phyloP scores from a whole-genome alignment of 2,329 filamentous ascomycete genomes.

The Hysterium pulicare region DNA sequence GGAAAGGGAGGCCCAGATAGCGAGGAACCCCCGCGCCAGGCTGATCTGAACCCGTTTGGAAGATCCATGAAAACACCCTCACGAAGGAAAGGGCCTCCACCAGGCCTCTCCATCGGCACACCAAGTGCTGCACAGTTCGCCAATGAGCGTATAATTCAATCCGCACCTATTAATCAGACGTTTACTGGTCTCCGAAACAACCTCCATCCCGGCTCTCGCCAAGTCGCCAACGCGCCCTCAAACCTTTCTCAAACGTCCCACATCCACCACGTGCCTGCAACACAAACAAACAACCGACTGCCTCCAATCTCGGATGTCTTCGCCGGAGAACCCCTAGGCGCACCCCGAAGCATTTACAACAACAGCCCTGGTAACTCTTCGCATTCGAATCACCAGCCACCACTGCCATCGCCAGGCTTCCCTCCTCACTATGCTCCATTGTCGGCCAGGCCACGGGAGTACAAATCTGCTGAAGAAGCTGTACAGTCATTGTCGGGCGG shows the following conservation, averaged over 20 bases:
- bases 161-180: constrained; percentile 87
- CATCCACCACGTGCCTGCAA: constrained; percentile 84
- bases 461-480: constrained; percentile 92
- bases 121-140: constrained; percentile 90
- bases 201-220: constrained; percentile 67
- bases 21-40: constrained; percentile 29
- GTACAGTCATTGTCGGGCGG: constrained; percentile 87
- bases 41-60: constrained; percentile 42
- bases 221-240: constrained; percentile 76
- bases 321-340: constrained; percentile 66
- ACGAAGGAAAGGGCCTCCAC: constrained; percentile 73
- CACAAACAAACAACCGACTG: constrained; percentile 85
- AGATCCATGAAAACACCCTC: constrained; percentile 63
- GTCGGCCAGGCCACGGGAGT: constrained; percentile 68
- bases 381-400: constrained; percentile 62
- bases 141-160: constrained; percentile 93
- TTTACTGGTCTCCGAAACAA: constrained; percentile 79
- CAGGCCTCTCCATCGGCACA: constrained; percentile 89
- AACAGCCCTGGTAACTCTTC: constrained; percentile 63
- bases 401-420: constrained; percentile 75
- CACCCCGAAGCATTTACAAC: constrained; percentile 49
- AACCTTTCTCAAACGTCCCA: constrained; percentile 81
- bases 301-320: constrained; percentile 96
- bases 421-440: constrained; percentile 55
- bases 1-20: constrained; percentile 45